Conservation (phyloP, 2,329 filamentous ascomycete species). For the Hymenoscyphus scutula region DNA sequence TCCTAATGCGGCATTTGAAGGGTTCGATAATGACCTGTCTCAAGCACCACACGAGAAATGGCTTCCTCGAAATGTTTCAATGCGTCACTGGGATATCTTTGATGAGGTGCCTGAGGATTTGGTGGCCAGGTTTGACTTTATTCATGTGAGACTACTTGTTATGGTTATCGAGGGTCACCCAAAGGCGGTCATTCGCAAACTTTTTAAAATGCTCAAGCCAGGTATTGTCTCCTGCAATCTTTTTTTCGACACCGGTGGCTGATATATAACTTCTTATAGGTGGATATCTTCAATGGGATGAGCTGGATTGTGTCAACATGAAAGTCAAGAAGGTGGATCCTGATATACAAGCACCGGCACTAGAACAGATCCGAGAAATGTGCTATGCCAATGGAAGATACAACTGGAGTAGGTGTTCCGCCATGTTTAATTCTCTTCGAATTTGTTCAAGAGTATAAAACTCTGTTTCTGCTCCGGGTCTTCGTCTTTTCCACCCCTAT, state of each 20-base stretch:
- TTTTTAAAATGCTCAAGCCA: constrained; percentile 10
- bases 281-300: constrained; percentile 11
- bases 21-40: constrained; percentile 5
- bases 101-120: constrained; percentile 2
- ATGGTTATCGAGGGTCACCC: not conserved
- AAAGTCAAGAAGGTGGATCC: constrained; percentile 3
- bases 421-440: too few relatives aligned
- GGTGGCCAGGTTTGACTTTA: constrained; percentile 6
- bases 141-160: constrained; percentile 8
- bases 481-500: too few relatives aligned
- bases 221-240: not conserved
- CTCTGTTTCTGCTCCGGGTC: too few relatives aligned
- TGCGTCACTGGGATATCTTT: constrained; percentile 6
- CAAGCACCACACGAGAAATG: not conserved
- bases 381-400: not conserved
- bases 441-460: too few relatives aligned
- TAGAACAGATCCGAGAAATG: constrained; percentile 4
- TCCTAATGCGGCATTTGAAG: constrained; percentile 4
- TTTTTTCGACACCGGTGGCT: not conserved
- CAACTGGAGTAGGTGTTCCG: not conserved
- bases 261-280: not conserved
- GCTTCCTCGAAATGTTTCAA: constrained; percentile 3
- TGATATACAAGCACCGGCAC: not conserved
- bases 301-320: constrained; percentile 9
- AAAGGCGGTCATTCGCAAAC: not conserved